Percentiles rank a stretch among this genome's conserved stretches.
These are phyloP conservation scores for Coniochaeta hoffmannii DNA, from an alignment of 2,329 filamentous ascomycete species.

Conservation along the genomic window DNA sequence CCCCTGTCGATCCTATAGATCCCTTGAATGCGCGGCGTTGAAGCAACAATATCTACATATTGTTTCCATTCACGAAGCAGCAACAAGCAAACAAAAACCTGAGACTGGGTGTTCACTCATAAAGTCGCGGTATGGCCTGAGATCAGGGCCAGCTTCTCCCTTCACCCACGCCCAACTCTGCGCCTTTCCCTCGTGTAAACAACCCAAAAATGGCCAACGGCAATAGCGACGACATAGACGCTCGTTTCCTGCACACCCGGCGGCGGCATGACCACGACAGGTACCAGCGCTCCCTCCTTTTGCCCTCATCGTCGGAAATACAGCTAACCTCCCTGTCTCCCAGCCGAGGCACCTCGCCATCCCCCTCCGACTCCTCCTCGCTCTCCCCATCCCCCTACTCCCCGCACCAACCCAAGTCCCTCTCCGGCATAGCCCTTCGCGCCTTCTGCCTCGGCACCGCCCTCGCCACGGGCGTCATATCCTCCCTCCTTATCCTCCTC, in stretches of 20 bases:
- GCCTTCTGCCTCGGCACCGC: constrained; percentile 46
- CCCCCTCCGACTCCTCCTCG: constrained; percentile 21
- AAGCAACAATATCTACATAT: not conserved
- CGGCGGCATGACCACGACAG: not conserved
- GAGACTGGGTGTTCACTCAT: not conserved
- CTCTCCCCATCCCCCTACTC: constrained; percentile 23
- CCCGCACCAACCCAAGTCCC: constrained; percentile 45
- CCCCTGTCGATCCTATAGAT: not conserved
- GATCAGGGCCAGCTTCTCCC: not conserved
- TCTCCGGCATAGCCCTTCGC: constrained; percentile 51
- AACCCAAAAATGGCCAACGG: not conserved
- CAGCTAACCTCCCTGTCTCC: not conserved
- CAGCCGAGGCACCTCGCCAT: constrained; percentile 3
- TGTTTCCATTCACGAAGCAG: not conserved
- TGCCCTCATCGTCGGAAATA: not conserved
- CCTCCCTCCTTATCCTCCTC: constrained; percentile 24
- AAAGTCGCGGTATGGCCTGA: not conserved
- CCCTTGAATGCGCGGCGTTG: no score
- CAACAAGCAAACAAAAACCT: not conserved
- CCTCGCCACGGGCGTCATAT: constrained; percentile 27
- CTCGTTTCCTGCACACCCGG: not conserved
- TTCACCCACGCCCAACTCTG: not conserved
- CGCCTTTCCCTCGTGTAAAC: not conserved
- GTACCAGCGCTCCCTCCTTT: not conserved
- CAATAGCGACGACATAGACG: not conserved